phyloP scores from a whole-genome alignment of 768 basidiomycete species.

The Lactarius hatsudake region DNA sequence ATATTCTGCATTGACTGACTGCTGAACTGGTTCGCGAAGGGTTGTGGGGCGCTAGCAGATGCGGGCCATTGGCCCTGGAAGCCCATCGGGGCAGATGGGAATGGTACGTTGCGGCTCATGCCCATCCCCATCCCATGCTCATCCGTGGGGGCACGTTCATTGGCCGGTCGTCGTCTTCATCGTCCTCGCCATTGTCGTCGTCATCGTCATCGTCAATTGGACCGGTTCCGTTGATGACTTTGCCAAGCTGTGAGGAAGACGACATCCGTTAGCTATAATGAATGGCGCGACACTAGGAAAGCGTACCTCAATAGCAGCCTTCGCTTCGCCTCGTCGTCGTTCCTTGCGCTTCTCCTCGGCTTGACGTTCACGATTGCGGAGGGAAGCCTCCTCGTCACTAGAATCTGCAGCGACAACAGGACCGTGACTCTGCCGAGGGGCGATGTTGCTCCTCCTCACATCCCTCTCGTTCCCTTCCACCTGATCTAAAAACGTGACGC shows the following conservation, averaged over 20 bases:
- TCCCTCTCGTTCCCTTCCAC: slow-evolving; percentile 35
- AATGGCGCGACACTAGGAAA: not conserved
- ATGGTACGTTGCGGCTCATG: slow-evolving; percentile 12
- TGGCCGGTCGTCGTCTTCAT: slow-evolving; percentile 32
- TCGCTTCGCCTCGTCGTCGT: slow-evolving; percentile 77
- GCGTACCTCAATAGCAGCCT: slow-evolving; percentile 83
- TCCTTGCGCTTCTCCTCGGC: slow-evolving; percentile 63
- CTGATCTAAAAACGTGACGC: slow-evolving; percentile 68
- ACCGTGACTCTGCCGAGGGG: slow-evolving; percentile 10
- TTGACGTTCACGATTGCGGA: slow-evolving; percentile 25
- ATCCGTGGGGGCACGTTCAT: slow-evolving; percentile 33
- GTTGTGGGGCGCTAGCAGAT: slow-evolving; percentile 24
- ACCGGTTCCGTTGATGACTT: slow-evolving; percentile 77
- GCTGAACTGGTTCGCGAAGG: slow-evolving; percentile 30
- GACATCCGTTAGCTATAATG: not conserved
- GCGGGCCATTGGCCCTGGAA: slow-evolving; percentile 36
- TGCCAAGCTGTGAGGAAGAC: slow-evolving; percentile 60
- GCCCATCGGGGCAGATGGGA: slow-evolving; percentile 26
- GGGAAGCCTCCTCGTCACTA: slow-evolving; percentile 13
- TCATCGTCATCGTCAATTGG: slow-evolving; percentile 49
- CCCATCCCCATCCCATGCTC: slow-evolving; percentile 38
- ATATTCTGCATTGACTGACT: slow-evolving; percentile 49
- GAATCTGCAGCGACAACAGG: not conserved
- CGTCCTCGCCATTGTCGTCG: slow-evolving; percentile 22
- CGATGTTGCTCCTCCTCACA: slow-evolving; percentile 18